These are phyloP conservation scores for Jamesozyma piceae DNA, from an alignment of 805 yeast species.

Conservation along the genomic window DNA sequence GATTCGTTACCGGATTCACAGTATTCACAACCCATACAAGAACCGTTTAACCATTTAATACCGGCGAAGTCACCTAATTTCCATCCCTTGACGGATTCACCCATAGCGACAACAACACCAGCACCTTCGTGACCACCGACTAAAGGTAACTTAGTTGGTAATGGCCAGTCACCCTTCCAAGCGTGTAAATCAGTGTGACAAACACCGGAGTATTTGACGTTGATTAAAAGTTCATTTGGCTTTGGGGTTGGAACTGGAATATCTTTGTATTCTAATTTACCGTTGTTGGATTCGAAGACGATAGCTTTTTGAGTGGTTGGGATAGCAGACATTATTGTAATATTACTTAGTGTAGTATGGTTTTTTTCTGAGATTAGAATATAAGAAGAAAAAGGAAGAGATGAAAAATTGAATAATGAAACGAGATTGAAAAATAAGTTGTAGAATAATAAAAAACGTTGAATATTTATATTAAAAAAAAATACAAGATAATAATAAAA, in stretches of 20 bases:
- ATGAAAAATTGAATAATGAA: too few species aligned
- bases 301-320: conserved; percentile 45
- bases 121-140: conserved; percentile 74
- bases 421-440: too few species aligned
- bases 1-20: conserved; percentile 52
- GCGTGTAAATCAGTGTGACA: conserved; percentile 72
- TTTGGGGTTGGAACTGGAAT: conserved; percentile 53
- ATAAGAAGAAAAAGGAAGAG: background rate
- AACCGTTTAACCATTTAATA: conserved; percentile 60
- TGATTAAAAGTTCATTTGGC: conserved; percentile 53
- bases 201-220: conserved; percentile 65
- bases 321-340: conserved; percentile 26
- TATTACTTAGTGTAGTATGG: conserved; percentile 1
- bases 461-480: background rate
- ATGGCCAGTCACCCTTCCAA: conserved; percentile 66
- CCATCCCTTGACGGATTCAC: conserved; percentile 50
- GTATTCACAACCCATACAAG: conserved; percentile 56
- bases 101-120: conserved; percentile 57
- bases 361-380: background rate
- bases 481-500: too few species aligned
- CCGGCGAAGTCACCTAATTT: conserved; percentile 60
- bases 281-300: conserved; percentile 36
- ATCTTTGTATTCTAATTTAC: conserved; percentile 41
- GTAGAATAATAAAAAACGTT: too few species aligned
- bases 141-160: conserved; percentile 48